These are phyloP conservation scores for Calocybe cyanea DNA, from an alignment of 768 basidiomycete genomes.

Conservation along the genomic window DNA sequence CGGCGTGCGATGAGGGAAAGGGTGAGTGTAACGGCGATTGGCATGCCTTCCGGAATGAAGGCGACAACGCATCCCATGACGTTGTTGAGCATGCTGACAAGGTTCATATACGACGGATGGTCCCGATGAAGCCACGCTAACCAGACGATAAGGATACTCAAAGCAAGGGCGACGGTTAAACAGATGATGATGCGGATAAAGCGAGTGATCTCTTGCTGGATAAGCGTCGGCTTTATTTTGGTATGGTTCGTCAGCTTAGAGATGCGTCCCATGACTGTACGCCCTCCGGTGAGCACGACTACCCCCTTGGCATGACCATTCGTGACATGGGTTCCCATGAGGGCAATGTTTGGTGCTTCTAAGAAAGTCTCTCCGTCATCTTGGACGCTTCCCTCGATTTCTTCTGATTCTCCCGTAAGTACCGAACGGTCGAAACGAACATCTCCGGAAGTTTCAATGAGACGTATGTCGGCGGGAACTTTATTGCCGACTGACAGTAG, in stretches of 20 bases:
- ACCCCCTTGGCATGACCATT: constrained; percentile 39
- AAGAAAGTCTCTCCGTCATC: constrained; percentile 47
- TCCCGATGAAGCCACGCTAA: constrained; percentile 39
- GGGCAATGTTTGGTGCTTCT: constrained; percentile 44
- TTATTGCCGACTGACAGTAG: constrained; percentile 15
- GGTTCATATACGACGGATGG: constrained; percentile 43
- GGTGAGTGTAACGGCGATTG: constrained; percentile 52
- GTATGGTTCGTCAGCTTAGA: constrained; percentile 48
- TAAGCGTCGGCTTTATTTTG: constrained; percentile 42
- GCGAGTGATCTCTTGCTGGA: constrained; percentile 45
- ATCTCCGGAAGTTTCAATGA: constrained; percentile 49
- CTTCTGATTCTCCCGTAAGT: constrained; percentile 48
- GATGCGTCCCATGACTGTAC: constrained; percentile 48
- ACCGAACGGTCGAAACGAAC: constrained; percentile 51
- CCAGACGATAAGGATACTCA: constrained; percentile 38
- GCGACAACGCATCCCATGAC: constrained; percentile 43
- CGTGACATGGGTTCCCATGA: constrained; percentile 40
- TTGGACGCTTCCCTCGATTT: constrained; percentile 42
- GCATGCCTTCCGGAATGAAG: constrained; percentile 46
- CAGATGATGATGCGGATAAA: constrained; percentile 51
- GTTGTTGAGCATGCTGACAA: constrained; percentile 49
- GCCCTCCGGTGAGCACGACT: constrained; percentile 41
- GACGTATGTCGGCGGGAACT: constrained; percentile 40
- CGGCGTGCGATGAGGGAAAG: constrained; percentile 24
- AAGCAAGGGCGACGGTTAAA: constrained; percentile 35